Conservation (phyloP, 176 grass and related monocot genomes). For the Thalia dealbata region DNA sequence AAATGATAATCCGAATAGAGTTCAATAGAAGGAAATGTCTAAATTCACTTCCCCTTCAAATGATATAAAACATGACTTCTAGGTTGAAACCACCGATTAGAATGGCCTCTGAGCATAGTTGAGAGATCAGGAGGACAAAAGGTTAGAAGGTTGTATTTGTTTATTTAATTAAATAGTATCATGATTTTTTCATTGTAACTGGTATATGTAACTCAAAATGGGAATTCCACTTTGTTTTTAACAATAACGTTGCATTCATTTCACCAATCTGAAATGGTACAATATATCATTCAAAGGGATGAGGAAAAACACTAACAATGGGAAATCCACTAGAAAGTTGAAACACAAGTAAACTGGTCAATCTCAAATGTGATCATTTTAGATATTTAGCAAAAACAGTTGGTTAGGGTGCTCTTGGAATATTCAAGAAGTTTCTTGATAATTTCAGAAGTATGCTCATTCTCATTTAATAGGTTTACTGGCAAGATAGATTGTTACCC, state of each 20-base stretch:
- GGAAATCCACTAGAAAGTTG: not conserved
- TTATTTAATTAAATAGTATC: not conserved
- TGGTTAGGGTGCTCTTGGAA: not conserved
- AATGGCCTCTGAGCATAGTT: no score
- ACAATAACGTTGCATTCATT: no score
- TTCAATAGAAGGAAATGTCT: no score
- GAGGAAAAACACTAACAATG: not conserved
- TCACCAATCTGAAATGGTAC: no score
- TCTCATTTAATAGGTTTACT: not conserved
- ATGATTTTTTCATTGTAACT: not conserved
- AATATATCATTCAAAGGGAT: no score
- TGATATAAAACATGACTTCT: no score
- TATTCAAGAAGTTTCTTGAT: not conserved
- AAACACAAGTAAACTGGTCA: no score
- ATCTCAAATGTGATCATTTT: no score
- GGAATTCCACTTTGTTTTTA: not conserved
- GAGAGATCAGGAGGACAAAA: not conserved
- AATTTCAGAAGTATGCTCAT: not conserved
- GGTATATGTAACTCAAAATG: not conserved
- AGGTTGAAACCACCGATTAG: no score
- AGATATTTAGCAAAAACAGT: not conserved
- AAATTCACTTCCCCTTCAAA: no score
- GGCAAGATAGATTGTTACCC: slow-evolving; percentile 44
- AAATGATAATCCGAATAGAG: no score
- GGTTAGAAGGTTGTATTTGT: not conserved